Base-by-base conservation (phyloP, 2,329 filamentous ascomycete genomes). In the Sclerotinia minor region DNA sequence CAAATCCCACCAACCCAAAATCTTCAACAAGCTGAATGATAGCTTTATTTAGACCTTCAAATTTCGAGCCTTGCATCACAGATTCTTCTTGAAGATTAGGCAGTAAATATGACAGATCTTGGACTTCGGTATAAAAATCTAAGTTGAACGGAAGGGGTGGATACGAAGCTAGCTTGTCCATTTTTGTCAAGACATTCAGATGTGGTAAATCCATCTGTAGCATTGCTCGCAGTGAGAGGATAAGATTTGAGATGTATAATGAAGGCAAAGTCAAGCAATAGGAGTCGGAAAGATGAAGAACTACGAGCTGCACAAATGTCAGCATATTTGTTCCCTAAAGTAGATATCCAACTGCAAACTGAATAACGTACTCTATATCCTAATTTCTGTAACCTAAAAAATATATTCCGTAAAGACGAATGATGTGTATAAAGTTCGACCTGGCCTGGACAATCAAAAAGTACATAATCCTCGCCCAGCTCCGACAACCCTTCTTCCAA, bases 381-480 rank as follows among this genome's bases (percentile, higher is more conserved):
- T 73, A 94, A 79, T 81, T 96, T 97, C 80, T 97, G 91, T 68
- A 99, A 84, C 78, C 87, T 89, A 76, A 93, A 91, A 79, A 99
- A 94, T 71, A 99, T 94, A 76, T 96, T 96, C 68, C 95, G 88
- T 73, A 99, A 81, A 19, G 93, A 96, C 67, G 89, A 89, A 80
- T 99, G 95, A 77, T 98, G 95, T 57, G 94, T 98, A 76, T 97
- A 98, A 7, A 99, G 85, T 80, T 99, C 95, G 60, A 98, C 94
- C 78, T 99, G 95, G 0, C 95, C 95, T 0, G 95, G 95, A 73
- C 95, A 98, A 80, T 99, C 95, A 72, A 99, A 97, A 15, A 99
- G 80, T 67, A 99, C 81, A 76, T 98, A 99, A 74, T 98, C 94
- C 72, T 97, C 92, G 80, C 86, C 90, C 52, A 97, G 83, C 75